Base-by-base conservation (phyloP, 305 asterid species). In the Ilex paraguariensis region DNA sequence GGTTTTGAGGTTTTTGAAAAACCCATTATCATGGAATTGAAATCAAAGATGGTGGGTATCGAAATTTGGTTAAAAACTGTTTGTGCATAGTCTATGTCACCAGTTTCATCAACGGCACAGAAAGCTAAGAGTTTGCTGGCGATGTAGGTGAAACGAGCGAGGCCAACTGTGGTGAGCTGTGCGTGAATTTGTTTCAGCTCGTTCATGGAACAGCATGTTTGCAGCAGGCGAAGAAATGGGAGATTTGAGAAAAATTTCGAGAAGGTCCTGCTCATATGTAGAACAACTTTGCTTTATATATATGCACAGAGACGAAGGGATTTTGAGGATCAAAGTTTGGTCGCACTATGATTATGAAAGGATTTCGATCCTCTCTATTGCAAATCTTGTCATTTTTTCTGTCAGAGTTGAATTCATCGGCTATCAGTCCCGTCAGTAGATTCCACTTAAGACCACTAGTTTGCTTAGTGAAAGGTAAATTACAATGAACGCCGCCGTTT, bases 101-200 rank as follows among this genome's bases (percentile, higher is more conserved):
- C 31, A 14, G 56, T 52, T 14, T 52, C 56, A 36, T 5, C 6
- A 2, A 36, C 0, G 8, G 31, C 56, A 14, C 10, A 52, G 31
- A 16, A 52, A 4, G 56, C 56, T 14, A 50, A 52, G 31, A 52
- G 28, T 16, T 16, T 52, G 54, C 54, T 50, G 54, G 54, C 2
- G 54, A 50, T 52, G 56, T 15, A 52, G 56, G 31, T 52, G 31
- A 52, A 52, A 52, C 56, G 31, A 52, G 56, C 28, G n/a, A 52
- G 56, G 7, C 56, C 56, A 14, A 52, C n/a, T 3, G 56, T 52
- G 56, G n/a, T 52, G n/a, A 52, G 28, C 11, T 52, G 28, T 17
- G 56, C 28, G n/a, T 15, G 31, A 52, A 52, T 52, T 14, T 52
- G 56, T 14, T 52, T 52, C 31, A 52, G 56, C 5, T 52, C 28